Conservation (phyloP, 2,329 filamentous ascomycete species). For the Sphaerulina musiva region DNA sequence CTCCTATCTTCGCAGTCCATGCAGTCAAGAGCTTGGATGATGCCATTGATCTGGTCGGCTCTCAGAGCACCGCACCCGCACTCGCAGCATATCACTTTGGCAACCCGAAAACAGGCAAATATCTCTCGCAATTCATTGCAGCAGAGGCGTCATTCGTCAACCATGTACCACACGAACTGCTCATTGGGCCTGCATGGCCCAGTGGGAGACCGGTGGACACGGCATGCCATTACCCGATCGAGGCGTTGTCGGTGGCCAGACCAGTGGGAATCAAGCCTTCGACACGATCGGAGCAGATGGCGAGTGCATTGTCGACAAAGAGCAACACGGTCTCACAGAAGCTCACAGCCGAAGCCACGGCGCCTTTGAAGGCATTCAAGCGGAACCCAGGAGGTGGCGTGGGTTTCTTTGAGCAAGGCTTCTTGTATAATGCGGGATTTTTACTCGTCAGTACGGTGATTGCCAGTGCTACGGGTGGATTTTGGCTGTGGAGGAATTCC, state of each 20-base stretch:
- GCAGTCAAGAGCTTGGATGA: slow-evolving; percentile 49
- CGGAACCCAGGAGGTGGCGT: slow-evolving; percentile 33
- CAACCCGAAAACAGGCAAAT: slow-evolving; percentile 48
- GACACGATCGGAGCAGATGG: slow-evolving; percentile 1
- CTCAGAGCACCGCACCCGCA: slow-evolving; percentile 19
- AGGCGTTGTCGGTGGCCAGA: slow-evolving; percentile 42
- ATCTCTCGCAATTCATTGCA: slow-evolving; percentile 52
- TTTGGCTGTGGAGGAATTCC: slow-evolving; percentile 18
- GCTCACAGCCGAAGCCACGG: slow-evolving; percentile 20
- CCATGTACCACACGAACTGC: slow-evolving; percentile 50
- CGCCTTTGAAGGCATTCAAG: slow-evolving; percentile 29
- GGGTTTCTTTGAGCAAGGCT: slow-evolving; percentile 37
- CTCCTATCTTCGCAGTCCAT: slow-evolving; percentile 43
- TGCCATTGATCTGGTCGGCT: slow-evolving; percentile 43
- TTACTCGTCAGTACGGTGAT: slow-evolving; percentile 25
- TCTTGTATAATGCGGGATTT: slow-evolving; percentile 35
- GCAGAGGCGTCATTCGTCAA: slow-evolving; percentile 50
- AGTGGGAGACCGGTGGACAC: slow-evolving; percentile 25
- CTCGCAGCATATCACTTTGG: slow-evolving; percentile 51
- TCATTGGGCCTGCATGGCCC: slow-evolving; percentile 40
- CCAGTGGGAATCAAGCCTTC: slow-evolving; percentile 36
- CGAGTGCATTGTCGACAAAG: slow-evolving; percentile 8
- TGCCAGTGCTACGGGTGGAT: slow-evolving; percentile 11
- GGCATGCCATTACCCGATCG: slow-evolving; percentile 37
- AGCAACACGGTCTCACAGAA: slow-evolving; percentile 13